phyloP scores from a whole-genome alignment of 2,329 filamentous ascomycete species.

The Xylariaceae sp. region DNA sequence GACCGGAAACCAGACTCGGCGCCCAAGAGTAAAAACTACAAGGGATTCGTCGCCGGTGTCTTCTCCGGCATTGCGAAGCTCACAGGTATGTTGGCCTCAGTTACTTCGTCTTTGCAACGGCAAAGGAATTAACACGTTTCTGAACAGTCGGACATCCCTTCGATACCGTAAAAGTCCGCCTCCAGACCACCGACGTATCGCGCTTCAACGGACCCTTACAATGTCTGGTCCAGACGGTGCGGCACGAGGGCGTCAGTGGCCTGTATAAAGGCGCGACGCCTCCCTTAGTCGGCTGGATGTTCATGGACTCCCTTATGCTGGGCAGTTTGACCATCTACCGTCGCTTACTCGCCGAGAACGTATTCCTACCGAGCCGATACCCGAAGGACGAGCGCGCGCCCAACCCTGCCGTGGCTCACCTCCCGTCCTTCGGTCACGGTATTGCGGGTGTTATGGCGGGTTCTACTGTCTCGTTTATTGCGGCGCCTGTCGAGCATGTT shows the following conservation, averaged over 20 bases:
- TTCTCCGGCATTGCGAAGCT: constrained; percentile 93
- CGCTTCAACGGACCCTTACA: constrained; percentile 84
- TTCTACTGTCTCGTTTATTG: constrained; percentile 84
- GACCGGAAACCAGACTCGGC: constrained; percentile 36
- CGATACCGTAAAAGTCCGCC: constrained; percentile 92
- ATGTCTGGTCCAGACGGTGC: constrained; percentile 77
- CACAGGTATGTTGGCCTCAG: constrained; percentile 52
- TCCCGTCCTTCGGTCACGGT: constrained; percentile 77
- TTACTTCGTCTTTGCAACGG: neutral
- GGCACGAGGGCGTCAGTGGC: constrained; percentile 76
- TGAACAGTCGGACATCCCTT: constrained; percentile 64
- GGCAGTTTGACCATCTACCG: constrained; percentile 89
- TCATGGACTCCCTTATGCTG: constrained; percentile 90
- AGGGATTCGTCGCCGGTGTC: constrained; percentile 94
- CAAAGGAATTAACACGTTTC: neutral
- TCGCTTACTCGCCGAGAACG: constrained; percentile 69
- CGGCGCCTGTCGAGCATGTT: constrained; percentile 89
- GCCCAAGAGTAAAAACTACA: constrained; percentile 58
- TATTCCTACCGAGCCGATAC: constrained; percentile 58
- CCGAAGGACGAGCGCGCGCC: constrained; percentile 32
- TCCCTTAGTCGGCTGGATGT: constrained; percentile 94
- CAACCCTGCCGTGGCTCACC: constrained; percentile 36
- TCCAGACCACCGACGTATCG: constrained; percentile 74
- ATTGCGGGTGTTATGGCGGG: constrained; percentile 84
- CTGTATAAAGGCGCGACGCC: constrained; percentile 94